Evolutionary conservation across 352 stramenopile genomes (phyloP).

Genomic region (Vaucheria bursata): DNA sequence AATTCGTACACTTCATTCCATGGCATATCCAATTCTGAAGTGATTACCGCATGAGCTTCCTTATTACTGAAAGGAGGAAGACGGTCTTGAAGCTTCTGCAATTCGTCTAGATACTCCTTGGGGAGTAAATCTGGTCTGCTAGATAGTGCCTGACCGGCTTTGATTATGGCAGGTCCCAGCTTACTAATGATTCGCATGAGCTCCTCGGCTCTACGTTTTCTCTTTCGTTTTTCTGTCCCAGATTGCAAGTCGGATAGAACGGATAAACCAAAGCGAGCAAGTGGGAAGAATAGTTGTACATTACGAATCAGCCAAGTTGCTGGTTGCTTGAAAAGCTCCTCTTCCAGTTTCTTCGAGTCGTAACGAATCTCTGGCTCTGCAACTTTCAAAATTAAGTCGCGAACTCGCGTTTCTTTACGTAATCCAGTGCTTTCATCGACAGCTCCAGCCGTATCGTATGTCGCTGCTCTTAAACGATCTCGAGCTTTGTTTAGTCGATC

Average conservation of each 20-base stretch:
- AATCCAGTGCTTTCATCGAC: slow-evolving; percentile 23
- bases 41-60: slow-evolving; percentile 58
- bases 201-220: slow-evolving; percentile 55
- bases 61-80: slow-evolving; percentile 63
- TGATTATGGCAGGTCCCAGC: slow-evolving; percentile 66
- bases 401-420: slow-evolving; percentile 36
- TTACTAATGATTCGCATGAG: slow-evolving; percentile 59
- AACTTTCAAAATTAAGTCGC: slow-evolving; percentile 48
- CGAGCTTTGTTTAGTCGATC: slow-evolving; percentile 44
- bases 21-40: slow-evolving; percentile 58
- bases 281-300: slow-evolving; percentile 63
- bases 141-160: slow-evolving; percentile 64
- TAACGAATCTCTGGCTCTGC: slow-evolving; percentile 63
- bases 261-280: slow-evolving; percentile 50
- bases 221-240: slow-evolving; percentile 50
- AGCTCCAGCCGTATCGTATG: slow-evolving; percentile 12
- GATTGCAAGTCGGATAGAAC: slow-evolving; percentile 47
- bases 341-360: slow-evolving; percentile 56
- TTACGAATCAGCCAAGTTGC: slow-evolving; percentile 65
- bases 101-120: slow-evolving; percentile 63
- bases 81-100: slow-evolving; percentile 70
- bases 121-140: slow-evolving; percentile 66
- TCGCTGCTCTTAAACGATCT: slow-evolving; percentile 26
- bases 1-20: slow-evolving; percentile 67
- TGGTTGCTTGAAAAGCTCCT: slow-evolving; percentile 61